These are phyloP conservation scores for Funneliformis caledonium DNA, from an alignment of 371 early-diverging fungal genomes.

Conservation along the genomic window DNA sequence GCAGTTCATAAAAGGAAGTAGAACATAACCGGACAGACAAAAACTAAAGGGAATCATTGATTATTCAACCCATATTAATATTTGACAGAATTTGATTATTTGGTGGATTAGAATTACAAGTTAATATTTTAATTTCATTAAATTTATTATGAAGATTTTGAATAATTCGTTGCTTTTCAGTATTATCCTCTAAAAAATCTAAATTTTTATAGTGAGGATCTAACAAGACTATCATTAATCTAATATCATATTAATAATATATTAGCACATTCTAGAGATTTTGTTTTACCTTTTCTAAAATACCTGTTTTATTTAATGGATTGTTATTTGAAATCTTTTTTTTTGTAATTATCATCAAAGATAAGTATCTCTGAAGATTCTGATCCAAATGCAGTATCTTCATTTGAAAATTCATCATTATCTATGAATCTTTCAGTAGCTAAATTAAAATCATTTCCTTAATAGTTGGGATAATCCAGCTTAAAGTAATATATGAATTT, in stretches of 20 bases:
- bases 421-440: background rate
- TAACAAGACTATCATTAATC: background rate
- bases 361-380: too few species aligned
- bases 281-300: slow-evolving; percentile 5
- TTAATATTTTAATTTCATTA: background rate
- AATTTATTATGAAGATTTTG: slow-evolving; percentile 1
- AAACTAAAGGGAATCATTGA: too few species aligned
- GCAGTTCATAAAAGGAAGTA: too few species aligned
- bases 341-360: background rate
- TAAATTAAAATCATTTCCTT: background rate
- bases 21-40: too few species aligned
- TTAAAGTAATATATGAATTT: slow-evolving; percentile 7
- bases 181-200: background rate
- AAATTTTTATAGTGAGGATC: slow-evolving; percentile 18
- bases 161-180: background rate
- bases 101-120: too few species aligned
- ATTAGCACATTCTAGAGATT: background rate
- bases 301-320: background rate
- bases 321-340: background rate
- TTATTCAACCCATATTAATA: too few species aligned
- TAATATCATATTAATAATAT: background rate
- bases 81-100: background rate
- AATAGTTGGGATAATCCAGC: background rate
- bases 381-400: background rate
- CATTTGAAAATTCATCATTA: background rate